These are phyloP conservation scores for Tolypocladium capitatum DNA, from an alignment of 2,329 filamentous ascomycete genomes.

Conservation along the genomic window DNA sequence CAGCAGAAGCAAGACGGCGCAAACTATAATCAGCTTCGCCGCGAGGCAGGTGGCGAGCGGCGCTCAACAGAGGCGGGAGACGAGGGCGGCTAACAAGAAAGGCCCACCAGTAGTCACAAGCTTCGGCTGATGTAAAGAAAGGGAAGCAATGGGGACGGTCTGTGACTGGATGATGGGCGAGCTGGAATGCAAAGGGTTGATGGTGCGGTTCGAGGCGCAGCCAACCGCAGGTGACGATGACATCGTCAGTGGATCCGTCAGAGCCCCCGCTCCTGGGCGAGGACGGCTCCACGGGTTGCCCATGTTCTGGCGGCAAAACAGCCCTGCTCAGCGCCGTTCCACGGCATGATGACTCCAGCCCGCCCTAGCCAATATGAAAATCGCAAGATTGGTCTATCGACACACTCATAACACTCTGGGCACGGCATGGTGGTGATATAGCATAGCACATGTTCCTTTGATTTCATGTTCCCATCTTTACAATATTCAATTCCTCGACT, in stretches of 20 bases:
- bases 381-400: not conserved
- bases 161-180: not conserved
- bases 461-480: no score
- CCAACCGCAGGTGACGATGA: conserved; percentile 5
- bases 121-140: not conserved
- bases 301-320: not conserved
- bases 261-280: not conserved
- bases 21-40: not conserved
- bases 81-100: not conserved
- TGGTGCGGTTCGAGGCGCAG: not conserved
- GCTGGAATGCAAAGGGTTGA: not conserved
- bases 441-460: not conserved
- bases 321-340: not conserved
- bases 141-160: not conserved
- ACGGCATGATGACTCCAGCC: not conserved
- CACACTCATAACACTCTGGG: not conserved
- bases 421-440: not conserved
- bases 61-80: not conserved
- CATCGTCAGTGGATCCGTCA: conserved; percentile 6
- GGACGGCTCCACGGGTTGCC: not conserved
- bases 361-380: not conserved
- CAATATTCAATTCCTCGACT: not conserved
- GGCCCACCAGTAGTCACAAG: not conserved
- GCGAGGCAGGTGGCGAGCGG: conserved; percentile 1
- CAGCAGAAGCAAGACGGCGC: not conserved